These are phyloP conservation scores for Fonsecaea pugnacius DNA, from an alignment of 2,329 filamentous ascomycete genomes.

Conservation along the genomic window DNA sequence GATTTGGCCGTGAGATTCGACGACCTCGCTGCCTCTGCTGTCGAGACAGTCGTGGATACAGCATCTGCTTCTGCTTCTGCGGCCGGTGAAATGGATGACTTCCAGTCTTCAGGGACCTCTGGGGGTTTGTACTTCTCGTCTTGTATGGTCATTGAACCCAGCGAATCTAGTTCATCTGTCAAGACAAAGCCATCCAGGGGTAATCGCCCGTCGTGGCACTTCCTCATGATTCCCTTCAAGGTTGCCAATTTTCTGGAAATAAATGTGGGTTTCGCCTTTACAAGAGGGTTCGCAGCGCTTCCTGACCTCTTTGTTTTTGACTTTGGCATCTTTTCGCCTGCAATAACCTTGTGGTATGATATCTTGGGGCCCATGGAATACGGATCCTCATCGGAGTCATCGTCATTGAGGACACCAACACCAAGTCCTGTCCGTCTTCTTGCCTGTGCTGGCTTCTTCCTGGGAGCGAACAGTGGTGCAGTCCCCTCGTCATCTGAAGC, in stretches of 20 bases:
- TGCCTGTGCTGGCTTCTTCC: slow-evolving; percentile 51
- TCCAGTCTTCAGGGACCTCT: slow-evolving; percentile 66
- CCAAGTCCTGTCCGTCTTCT: slow-evolving; percentile 73
- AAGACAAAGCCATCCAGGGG: slow-evolving; percentile 59
- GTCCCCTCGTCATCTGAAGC: slow-evolving; percentile 41
- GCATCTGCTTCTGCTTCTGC: slow-evolving; percentile 5
- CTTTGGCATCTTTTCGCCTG: slow-evolving; percentile 79
- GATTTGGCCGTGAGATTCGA: slow-evolving; percentile 76
- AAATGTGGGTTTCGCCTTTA: slow-evolving; percentile 73
- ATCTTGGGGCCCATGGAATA: slow-evolving; percentile 92
- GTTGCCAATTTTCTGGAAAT: slow-evolving; percentile 66
- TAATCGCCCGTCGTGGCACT: slow-evolving; percentile 77
- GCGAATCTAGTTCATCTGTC: slow-evolving; percentile 57
- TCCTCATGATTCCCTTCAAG: slow-evolving; percentile 57
- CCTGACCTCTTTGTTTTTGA: slow-evolving; percentile 58
- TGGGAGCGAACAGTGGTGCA: slow-evolving; percentile 41
- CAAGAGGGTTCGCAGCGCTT: slow-evolving; percentile 64
- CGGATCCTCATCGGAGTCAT: slow-evolving; percentile 89
- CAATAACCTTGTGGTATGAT: slow-evolving; percentile 80
- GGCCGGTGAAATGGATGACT: slow-evolving; percentile 57
- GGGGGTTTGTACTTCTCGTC: slow-evolving; percentile 53
- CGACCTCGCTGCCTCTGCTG: slow-evolving; percentile 75
- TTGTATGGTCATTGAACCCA: slow-evolving; percentile 52
- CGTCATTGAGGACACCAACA: slow-evolving; percentile 87
- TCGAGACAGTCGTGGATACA: slow-evolving; percentile 53